These are phyloP conservation scores for Botryobasidium botryosum DNA, from an alignment of 768 basidiomycete genomes.

Conservation along the genomic window DNA sequence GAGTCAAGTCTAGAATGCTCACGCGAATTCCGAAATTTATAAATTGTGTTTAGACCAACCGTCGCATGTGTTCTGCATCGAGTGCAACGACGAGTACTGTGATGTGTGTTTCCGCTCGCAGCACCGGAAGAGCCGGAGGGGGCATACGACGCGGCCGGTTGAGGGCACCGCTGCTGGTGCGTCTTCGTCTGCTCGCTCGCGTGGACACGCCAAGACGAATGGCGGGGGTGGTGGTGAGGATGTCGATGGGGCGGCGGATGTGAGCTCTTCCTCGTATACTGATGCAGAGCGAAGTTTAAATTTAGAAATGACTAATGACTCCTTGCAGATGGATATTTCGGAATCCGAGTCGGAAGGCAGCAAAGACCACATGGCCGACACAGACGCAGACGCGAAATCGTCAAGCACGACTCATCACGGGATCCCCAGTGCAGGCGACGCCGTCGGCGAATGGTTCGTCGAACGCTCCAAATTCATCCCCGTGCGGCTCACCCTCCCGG, in stretches of 20 bases:
- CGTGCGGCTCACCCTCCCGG: constrained; percentile 49
- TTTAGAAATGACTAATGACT: constrained; percentile 19
- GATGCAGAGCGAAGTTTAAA: no score
- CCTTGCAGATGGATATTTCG: neutral
- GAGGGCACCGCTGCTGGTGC: constrained; percentile 7
- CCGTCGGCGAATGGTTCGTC: constrained; percentile 73
- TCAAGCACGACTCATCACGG: no score
- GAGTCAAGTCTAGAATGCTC: no score
- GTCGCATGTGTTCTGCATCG: constrained; percentile 53
- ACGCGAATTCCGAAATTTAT: no score
- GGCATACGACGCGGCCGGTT: constrained; percentile 38
- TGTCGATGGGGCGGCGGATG: no score
- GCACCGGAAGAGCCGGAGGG: constrained; percentile 68
- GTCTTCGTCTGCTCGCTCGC: neutral
- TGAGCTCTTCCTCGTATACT: no score
- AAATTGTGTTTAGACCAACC: no score
- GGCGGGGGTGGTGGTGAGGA: constrained; percentile 12
- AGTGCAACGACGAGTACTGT: constrained; percentile 57
- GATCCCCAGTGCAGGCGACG: no score
- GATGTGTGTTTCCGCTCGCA: constrained; percentile 77
- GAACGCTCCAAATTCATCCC: constrained; percentile 71
- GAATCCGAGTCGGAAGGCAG: no score
- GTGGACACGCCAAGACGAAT: constrained; percentile 12
- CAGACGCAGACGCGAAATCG: neutral
- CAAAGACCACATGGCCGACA: neutral